Evolutionary conservation across 148 eudicot genomes (phyloP).

Genomic region (Chenopodium formosanum): DNA sequence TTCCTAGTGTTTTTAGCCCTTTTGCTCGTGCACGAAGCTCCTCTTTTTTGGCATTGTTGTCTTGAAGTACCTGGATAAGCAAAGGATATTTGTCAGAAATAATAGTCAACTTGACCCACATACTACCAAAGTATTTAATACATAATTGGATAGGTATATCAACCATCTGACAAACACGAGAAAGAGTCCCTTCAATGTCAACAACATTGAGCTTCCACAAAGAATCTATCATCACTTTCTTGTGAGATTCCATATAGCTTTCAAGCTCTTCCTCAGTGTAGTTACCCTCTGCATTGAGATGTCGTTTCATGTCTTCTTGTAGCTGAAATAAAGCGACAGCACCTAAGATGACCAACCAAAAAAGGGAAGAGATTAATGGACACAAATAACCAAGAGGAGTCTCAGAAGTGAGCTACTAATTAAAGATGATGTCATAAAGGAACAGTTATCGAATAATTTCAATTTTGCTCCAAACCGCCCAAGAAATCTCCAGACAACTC

Average conservation of each 20-base stretch:
- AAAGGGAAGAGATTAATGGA: neutral
- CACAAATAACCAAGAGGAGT: neutral
- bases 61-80: slow-evolving; percentile 77
- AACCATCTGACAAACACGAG: slow-evolving; percentile 97
- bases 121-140: neutral
- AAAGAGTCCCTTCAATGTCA: slow-evolving; percentile 86
- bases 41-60: slow-evolving; percentile 72
- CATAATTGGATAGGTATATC: slow-evolving; percentile 23
- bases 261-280: slow-evolving; percentile 91
- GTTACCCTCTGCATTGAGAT: slow-evolving; percentile 82
- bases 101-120: slow-evolving; percentile 2
- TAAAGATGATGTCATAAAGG: neutral
- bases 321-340: slow-evolving; percentile 93
- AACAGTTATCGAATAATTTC: neutral
- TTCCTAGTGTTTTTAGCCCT: slow-evolving; percentile 90
- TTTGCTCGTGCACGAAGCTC: slow-evolving; percentile 91
- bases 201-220: slow-evolving; percentile 99
- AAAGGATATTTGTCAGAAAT: slow-evolving; percentile 17
- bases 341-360: slow-evolving; percentile 49
- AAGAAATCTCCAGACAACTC: neutral
- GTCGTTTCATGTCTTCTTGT: slow-evolving; percentile 95
- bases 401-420: neutral
- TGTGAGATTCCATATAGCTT: slow-evolving; percentile 88
- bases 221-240: slow-evolving; percentile 94
- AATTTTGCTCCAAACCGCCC: neutral